Conservation (phyloP, 768 basidiomycete species). For the Lactifluus echinatus region DNA sequence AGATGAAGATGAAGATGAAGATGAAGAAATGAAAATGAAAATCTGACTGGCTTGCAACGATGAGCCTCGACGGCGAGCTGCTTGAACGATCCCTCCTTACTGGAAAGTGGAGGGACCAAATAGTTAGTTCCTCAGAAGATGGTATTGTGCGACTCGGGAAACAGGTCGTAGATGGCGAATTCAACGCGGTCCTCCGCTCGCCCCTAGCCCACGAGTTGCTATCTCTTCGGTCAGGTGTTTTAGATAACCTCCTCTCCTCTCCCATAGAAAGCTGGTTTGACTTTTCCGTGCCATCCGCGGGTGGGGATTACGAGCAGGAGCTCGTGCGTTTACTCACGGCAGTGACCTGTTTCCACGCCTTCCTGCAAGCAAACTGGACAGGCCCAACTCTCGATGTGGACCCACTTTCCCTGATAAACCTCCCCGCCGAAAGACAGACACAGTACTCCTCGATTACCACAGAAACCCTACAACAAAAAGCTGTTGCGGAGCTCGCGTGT, state of each 20-base stretch:
- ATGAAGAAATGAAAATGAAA: background rate
- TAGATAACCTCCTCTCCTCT: constrained; percentile 29
- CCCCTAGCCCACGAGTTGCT: constrained; percentile 31
- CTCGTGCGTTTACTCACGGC: constrained; percentile 54
- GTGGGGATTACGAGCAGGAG: constrained; percentile 39
- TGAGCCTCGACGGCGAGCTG: constrained; percentile 15
- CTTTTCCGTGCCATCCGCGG: constrained; percentile 25
- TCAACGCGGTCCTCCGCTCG: constrained; percentile 40
- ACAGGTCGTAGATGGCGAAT: constrained; percentile 50
- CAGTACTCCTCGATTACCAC: constrained; percentile 26
- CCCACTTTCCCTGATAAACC: constrained; percentile 32
- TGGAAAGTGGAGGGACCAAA: constrained; percentile 34
- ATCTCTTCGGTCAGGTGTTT: constrained; percentile 21
- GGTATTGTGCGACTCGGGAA: constrained; percentile 37
- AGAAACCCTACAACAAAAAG: constrained; percentile 49
- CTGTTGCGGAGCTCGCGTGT: constrained; percentile 68
- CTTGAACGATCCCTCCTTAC: constrained; percentile 52
- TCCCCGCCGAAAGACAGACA: constrained; percentile 26
- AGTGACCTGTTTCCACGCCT: constrained; percentile 78
- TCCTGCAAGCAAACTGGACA: constrained; percentile 93
- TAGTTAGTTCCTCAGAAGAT: constrained; percentile 28
- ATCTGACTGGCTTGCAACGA: background rate
- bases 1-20: too few relatives aligned
- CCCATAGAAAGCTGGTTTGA: constrained; percentile 32
- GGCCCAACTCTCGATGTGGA: constrained; percentile 73